Conservation (phyloP, 2,329 filamentous ascomycete genomes). For the Hymenoscyphus salicellus region DNA sequence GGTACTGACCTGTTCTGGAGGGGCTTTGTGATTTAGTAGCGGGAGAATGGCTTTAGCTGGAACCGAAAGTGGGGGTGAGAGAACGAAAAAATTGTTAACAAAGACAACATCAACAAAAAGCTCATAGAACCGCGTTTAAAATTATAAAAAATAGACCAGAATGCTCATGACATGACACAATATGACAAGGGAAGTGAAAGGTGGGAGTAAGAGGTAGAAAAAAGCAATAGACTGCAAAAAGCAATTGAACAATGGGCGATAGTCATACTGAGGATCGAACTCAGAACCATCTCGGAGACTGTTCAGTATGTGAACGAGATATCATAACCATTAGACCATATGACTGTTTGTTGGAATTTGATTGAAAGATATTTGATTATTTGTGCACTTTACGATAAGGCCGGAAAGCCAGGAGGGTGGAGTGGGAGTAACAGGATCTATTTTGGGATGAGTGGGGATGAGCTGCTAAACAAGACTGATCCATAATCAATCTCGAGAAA, state of each 20-base stretch:
- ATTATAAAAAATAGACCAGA: background rate
- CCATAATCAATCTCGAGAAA: too few species aligned
- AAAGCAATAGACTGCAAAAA: too few species aligned
- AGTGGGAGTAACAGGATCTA: background rate
- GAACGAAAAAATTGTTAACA: background rate
- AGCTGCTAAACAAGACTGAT: background rate
- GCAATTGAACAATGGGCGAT: background rate
- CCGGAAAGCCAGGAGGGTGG: background rate
- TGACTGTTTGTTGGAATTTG: conserved; percentile 21
- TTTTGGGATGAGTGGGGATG: background rate
- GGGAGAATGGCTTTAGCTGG: background rate
- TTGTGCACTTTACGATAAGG: background rate
- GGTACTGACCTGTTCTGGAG: background rate
- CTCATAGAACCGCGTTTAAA: background rate
- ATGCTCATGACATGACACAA: too few species aligned
- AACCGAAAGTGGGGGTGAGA: background rate
- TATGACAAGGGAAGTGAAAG: too few species aligned
- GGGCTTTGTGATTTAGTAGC: background rate
- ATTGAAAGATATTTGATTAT: background rate
- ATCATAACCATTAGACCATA: conserved; percentile 37
- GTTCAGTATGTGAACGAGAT: conserved; percentile 36
- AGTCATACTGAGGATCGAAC: conserved; percentile 34
- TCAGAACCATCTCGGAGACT: conserved; percentile 36
- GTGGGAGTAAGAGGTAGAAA: too few species aligned
- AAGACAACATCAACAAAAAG: background rate